Base-by-base conservation (phyloP, 2,329 filamentous ascomycete genomes). In the Penicillium freii region DNA sequence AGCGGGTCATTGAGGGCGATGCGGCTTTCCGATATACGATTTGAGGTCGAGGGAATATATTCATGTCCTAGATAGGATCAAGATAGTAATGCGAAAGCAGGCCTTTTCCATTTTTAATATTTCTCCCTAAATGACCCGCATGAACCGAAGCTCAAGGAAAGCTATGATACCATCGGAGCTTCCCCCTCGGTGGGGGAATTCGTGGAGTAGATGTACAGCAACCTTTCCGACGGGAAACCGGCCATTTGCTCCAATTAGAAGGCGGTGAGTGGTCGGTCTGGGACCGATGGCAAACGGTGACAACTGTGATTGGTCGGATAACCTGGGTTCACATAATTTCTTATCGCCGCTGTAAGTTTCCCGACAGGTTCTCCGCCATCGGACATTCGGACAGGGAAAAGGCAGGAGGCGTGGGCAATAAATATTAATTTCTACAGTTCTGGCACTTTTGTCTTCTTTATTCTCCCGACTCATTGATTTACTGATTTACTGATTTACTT, bases 21-120 rank as follows among this genome's bases (percentile, higher is more conserved):
- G 53, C 69, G 10, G 64, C 64, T n/a, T 77, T 77, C 62, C 71
- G 73, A 36, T 77, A 77, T 64, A 77, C 70, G 1, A 67, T 66
- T 48, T 69, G 21, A 57, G 13, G 17, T n/a, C 11, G 8, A 5
- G n/a, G 23, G 8, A 8, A 34, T 34, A 33, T 31, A 17, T 46
- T 52, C 36, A 23, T 13, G 15, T 11, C 25, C 19, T 51, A 34
- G 33, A 23, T 23, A 5, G 36, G 15, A 49, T n/a, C 8, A 11
- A 29, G 17, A 38, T 54, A 53, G 48, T 27, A 44, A 45, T 33
- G 36, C n/a, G 15, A 36, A 43, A 23, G n/a, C 23, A 13, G 6
- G 10, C 17, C 13, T 38, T 36, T 56, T 29, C 15, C 21, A 39
- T n/a, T 21, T 7, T 25, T 4, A 17, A 25, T 51, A n/a, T 6